Evolutionary conservation across 306 rosid genomes (phyloP).

Genomic region (Astragalus membranaceus): DNA sequence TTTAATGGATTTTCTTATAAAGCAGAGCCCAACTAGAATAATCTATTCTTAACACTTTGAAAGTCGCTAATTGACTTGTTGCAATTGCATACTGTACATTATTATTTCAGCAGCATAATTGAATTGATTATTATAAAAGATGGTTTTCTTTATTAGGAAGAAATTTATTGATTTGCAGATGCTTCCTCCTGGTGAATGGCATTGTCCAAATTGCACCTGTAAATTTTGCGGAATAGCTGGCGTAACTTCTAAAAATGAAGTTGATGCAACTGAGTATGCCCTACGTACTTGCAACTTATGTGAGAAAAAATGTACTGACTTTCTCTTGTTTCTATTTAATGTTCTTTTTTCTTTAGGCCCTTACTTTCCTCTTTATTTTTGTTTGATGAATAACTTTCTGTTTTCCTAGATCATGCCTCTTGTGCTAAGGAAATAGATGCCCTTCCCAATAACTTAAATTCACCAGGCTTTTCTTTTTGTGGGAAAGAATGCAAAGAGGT

Average conservation of each 20-base stretch:
- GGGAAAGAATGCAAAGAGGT: constrained; percentile 87
- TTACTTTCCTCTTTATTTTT: background rate
- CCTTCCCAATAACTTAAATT: constrained; percentile 28
- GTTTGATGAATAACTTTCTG: constrained; percentile 9
- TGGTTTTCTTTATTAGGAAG: constrained; percentile 8
- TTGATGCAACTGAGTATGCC: constrained; percentile 22
- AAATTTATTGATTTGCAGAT: constrained; percentile 43
- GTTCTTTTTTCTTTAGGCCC: constrained; percentile 6
- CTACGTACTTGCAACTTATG: constrained; percentile 55
- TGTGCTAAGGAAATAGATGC: constrained; percentile 48
- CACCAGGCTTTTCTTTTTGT: constrained; percentile 42
- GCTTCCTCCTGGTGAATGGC: constrained; percentile 93
- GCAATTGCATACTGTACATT: background rate
- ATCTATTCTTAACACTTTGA: background rate
- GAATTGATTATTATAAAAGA: background rate
- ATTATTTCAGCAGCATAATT: background rate
- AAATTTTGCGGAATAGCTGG: constrained; percentile 65
- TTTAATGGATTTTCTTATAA: constrained; percentile 3
- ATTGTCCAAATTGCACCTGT: constrained; percentile 89
- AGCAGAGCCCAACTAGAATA: background rate
- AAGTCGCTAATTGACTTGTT: background rate
- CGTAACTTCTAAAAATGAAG: constrained; percentile 33
- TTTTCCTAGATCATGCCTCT: constrained; percentile 51
- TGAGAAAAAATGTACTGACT: constrained; percentile 71
- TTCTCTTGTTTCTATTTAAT: constrained; percentile 12